Conservation (phyloP, 106 monocot species). For the Allium cepa region DNA sequence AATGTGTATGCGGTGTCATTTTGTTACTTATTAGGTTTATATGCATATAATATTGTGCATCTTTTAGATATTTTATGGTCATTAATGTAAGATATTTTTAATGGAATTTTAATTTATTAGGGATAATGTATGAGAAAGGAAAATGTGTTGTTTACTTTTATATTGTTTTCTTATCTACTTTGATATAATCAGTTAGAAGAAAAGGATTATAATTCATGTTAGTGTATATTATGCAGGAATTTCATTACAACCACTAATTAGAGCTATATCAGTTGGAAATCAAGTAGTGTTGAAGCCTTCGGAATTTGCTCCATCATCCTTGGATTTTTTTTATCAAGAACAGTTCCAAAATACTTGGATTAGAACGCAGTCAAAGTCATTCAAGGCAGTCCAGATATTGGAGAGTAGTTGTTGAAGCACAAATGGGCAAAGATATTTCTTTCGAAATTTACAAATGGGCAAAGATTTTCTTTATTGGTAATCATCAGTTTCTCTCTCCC, state of each 20-base stretch:
- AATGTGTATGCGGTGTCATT: too few relatives aligned
- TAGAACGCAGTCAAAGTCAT: conserved; percentile 44
- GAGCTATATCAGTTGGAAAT: conserved; percentile 84
- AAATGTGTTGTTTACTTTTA: too few relatives aligned
- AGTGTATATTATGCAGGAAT: conserved; percentile 24
- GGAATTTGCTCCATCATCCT: conserved; percentile 46
- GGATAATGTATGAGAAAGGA: too few relatives aligned
- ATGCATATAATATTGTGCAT: too few relatives aligned
- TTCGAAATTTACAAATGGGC: background rate
- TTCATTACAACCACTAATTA: conserved; percentile 69
- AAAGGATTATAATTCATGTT: too few relatives aligned
- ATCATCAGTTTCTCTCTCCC: background rate
- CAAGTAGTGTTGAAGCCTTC: conserved; percentile 67
- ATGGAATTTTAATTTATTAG: too few relatives aligned
- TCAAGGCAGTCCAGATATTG: conserved; percentile 42
- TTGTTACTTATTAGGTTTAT: too few relatives aligned
- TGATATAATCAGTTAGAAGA: too few relatives aligned
- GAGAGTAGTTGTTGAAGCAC: conserved; percentile 37
- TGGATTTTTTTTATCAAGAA: conserved; percentile 26
- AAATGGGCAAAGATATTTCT: conserved; percentile 24
- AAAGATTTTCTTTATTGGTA: conserved; percentile 69
- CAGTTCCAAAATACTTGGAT: conserved; percentile 55
- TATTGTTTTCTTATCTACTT: too few relatives aligned
- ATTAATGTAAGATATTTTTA: too few relatives aligned
- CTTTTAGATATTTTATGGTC: too few relatives aligned